Evolutionary conservation across 257 asterid genomes (phyloP).

Genomic region (Orobanche coerulescens): DNA sequence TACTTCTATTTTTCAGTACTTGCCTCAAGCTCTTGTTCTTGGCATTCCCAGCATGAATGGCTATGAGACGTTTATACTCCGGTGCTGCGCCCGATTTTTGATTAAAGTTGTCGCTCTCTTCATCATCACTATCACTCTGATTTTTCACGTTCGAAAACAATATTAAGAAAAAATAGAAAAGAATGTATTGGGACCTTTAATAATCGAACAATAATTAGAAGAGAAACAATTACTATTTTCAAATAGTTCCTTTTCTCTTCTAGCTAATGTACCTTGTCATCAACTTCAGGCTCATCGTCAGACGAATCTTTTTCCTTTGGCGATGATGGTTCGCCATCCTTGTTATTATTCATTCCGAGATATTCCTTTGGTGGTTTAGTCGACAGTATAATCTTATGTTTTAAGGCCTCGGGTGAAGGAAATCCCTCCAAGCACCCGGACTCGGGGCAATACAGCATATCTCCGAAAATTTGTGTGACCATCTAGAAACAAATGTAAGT

Average conservation of each 20-base stretch:
- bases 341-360: constrained; percentile 39
- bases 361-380: constrained; percentile 88
- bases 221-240: too few species aligned
- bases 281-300: constrained; percentile 42
- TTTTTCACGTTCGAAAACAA: background rate
- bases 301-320: constrained; percentile 40
- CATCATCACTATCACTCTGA: constrained; percentile 51
- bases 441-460: constrained; percentile 57
- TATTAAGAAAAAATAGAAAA: constrained; percentile 2
- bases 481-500: constrained; percentile 33
- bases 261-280: constrained; percentile 44
- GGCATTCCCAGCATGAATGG: constrained; percentile 91
- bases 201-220: background rate
- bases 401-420: constrained; percentile 67
- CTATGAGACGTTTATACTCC: constrained; percentile 61
- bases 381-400: constrained; percentile 62
- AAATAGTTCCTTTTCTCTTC: too few species aligned
- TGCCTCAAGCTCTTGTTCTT: constrained; percentile 61
- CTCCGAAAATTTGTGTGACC: constrained; percentile 65
- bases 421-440: constrained; percentile 55
- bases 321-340: constrained; percentile 35
- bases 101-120: constrained; percentile 36
- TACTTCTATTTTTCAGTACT: constrained; percentile 39
- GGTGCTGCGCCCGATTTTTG: constrained; percentile 50
- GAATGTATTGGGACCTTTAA: background rate